These are phyloP conservation scores for Chenopodium suecicum DNA, from an alignment of 148 eudicot genomes.

Conservation along the genomic window DNA sequence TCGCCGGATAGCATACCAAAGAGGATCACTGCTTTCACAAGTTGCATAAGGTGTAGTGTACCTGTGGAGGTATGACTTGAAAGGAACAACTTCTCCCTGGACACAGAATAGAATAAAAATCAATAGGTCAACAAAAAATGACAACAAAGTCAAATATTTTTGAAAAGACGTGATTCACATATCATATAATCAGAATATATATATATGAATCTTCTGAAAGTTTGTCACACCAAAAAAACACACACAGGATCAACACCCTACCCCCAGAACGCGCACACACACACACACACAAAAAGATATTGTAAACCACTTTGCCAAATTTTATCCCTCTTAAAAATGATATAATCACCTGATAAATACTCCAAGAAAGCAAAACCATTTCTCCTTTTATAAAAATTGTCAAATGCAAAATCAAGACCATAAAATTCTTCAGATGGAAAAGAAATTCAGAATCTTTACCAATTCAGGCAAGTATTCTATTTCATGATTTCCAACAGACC, in stretches of 20 bases:
- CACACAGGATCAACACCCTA: neutral
- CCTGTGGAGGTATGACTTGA: constrained; percentile 73
- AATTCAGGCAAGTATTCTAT: constrained; percentile 79
- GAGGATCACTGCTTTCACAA: constrained; percentile 65
- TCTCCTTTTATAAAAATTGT: neutral
- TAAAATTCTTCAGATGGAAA: neutral
- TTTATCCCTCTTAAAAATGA: neutral
- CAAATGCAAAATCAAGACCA: neutral
- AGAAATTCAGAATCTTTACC: constrained; percentile 37
- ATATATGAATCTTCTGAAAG: neutral
- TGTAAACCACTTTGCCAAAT: neutral
- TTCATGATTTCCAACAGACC: constrained; percentile 96
- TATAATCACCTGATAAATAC: no score
- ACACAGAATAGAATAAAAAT: constrained; percentile 17
- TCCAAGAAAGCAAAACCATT: no score
- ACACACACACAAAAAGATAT: neutral
- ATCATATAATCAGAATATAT: neutral
- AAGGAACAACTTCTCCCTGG: constrained; percentile 78
- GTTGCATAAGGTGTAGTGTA: constrained; percentile 77
- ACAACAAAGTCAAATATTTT: neutral
- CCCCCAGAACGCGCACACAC: neutral
- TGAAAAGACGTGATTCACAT: neutral
- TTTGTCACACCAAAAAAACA: neutral
- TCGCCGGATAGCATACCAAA: constrained; percentile 89
- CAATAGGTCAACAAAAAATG: neutral